Evolutionary conservation across 2,329 filamentous ascomycete species (phyloP).

Genomic region (Cladosporium velox): DNA sequence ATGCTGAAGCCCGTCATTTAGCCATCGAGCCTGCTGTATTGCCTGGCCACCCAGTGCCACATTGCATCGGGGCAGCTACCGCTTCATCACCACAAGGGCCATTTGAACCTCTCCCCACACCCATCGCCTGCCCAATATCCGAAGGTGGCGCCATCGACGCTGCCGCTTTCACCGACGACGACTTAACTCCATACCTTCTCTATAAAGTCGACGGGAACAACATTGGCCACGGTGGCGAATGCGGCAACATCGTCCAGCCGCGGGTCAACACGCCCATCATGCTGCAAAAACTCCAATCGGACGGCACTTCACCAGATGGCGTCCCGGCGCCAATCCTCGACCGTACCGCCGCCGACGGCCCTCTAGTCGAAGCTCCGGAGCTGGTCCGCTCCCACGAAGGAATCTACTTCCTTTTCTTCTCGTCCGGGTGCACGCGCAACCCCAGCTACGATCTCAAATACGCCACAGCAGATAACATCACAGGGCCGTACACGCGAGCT

Average conservation of each 20-base stretch:
- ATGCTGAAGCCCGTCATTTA: not conserved
- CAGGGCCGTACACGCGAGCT: constrained; percentile 36
- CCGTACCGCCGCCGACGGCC: constrained; percentile 34
- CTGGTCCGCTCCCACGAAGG: constrained; percentile 33
- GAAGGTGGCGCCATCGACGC: constrained; percentile 40
- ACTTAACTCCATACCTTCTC: constrained; percentile 32
- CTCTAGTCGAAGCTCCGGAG: constrained; percentile 39
- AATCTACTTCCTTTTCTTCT: constrained; percentile 42
- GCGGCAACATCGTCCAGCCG: constrained; percentile 35
- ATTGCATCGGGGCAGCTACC: constrained; percentile 40
- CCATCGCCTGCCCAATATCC: constrained; percentile 33
- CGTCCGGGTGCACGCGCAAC: constrained; percentile 37
- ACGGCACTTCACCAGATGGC: constrained; percentile 33
- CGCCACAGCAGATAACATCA: constrained; percentile 33
- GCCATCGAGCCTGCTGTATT: constrained; percentile 13
- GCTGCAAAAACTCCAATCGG: constrained; percentile 35
- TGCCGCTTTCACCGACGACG: constrained; percentile 33
- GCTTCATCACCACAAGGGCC: constrained; percentile 35
- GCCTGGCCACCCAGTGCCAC: constrained; percentile 29
- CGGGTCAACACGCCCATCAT: constrained; percentile 36
- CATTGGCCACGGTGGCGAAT: constrained; percentile 34
- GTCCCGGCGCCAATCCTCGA: constrained; percentile 33
- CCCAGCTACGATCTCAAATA: constrained; percentile 38
- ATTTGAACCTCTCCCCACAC: constrained; percentile 29
- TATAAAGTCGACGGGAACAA: constrained; percentile 43